Base-by-base conservation (phyloP, 2,329 filamentous ascomycete species). In the Colletotrichum sp. region DNA sequence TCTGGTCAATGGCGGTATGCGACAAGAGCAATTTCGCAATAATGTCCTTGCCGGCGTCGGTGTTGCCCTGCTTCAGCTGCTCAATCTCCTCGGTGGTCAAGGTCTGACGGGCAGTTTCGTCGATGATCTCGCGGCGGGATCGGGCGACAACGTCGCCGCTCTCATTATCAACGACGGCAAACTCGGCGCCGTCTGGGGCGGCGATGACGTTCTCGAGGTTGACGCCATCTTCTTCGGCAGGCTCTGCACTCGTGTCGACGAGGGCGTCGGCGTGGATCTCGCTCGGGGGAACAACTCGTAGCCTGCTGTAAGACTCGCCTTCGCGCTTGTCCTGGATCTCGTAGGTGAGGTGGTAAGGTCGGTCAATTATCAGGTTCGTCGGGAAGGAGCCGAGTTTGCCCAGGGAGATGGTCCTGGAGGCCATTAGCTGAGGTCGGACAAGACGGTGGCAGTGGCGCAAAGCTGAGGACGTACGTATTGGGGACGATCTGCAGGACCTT, bases 361-460 rank as follows among this genome's bases (percentile, higher is more conserved):
- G 93, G n/a, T 95, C 93, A 76, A 99, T 90, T 59, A 99, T 91
- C 36, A 97, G 90, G 81, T 98, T 98, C 66, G 94, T 92, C 18
- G 95, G 93, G 81, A 99, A 98, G 3, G 92, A 91, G 76, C 97
- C 97, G 82, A 97, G 98, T 90, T 98, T 98, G 70, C 95, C 95
- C 38, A 98, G 88, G 3, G 94, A 95, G 76, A 98, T 93, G 58
- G 91, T 94, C 54, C 96, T 98, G 78, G 18, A 43, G 70, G 65
- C 21, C 9, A 13, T 47, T 16, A 59, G 55, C 38, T 51, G 43
- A 34, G 58, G 13, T 24, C 34, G 66, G 64, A 73, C 70, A 69
- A 68, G 21, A n/a, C 5, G 27, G 47, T n/a, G 24, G 34, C 31
- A 33, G 47, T n/a, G 24, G 34, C 31, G 63, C 29, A 59, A 24